Conservation (phyloP, 139 green algal genomes). For the Zygnema circumcarinatum region DNA sequence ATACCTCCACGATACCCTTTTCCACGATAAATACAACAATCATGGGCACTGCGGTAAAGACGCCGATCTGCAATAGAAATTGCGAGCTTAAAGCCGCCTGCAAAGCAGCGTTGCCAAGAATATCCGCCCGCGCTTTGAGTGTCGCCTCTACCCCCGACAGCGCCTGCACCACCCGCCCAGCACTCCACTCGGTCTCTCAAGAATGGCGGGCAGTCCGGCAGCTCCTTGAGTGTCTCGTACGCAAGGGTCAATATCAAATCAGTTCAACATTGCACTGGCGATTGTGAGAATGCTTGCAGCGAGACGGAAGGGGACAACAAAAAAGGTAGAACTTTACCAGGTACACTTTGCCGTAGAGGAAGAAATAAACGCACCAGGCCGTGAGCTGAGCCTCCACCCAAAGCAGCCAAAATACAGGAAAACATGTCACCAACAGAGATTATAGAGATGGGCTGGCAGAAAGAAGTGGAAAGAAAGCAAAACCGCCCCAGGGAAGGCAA, state of each 20-base stretch:
- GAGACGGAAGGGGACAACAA: not conserved
- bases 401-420: too few species aligned
- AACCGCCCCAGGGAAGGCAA: slow-evolving; percentile 1
- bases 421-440: too few species aligned
- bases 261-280: too few species aligned
- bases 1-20: slow-evolving; percentile 31
- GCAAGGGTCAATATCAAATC: too few species aligned
- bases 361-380: slow-evolving; percentile 55
- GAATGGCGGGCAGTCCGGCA: too few species aligned
- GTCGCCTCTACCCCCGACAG: slow-evolving; percentile 64
- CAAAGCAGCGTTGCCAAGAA: slow-evolving; percentile 27
- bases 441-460: too few species aligned
- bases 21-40: slow-evolving; percentile 62
- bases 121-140: slow-evolving; percentile 70
- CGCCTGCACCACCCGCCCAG: slow-evolving; percentile 1
- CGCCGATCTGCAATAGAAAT: slow-evolving; percentile 60
- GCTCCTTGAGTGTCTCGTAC: too few species aligned
- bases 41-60: slow-evolving; percentile 61
- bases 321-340: slow-evolving; percentile 3
- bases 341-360: slow-evolving; percentile 59
- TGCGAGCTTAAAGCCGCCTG: slow-evolving; percentile 38
- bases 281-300: not conserved
- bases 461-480: not conserved
- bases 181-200: not conserved
- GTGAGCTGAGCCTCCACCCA: slow-evolving; percentile 42